Evolutionary conservation across 306 rosid genomes (phyloP), one percentile per base, ranked within the genome.

Genomic region (Inga laurina): DNA sequence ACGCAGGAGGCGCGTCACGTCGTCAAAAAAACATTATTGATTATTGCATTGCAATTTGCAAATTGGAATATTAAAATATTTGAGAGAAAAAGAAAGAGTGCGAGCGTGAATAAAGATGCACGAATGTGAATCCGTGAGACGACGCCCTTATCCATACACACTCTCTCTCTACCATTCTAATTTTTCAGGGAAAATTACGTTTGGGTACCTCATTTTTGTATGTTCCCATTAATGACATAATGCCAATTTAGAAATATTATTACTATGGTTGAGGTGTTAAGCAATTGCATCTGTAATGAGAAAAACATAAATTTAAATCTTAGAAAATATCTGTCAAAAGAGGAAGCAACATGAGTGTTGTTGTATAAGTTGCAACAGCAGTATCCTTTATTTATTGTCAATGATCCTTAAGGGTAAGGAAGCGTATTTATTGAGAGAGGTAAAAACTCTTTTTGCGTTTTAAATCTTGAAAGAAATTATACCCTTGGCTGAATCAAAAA

Each of bases 121-220:
- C 27, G 81, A 80, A 75, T 65, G 82, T 24, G 54, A 45, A 66
- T 51, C 79, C 75, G 81, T 74, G 84, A 57, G 79, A 57, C 13
- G 81, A 34, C 48, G 68, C 59, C 81, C 88, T 82, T 74, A 82
- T 86, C 85, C 84, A 80, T 44, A 9, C 52, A 14, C 39, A 18
- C 62, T 66, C 41, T 44, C 72, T 44, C 12, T 22, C 48, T 13
- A 18, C 27, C 59, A 15, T 57, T 65, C 62, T 78, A 65, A 7
- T 45, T 21, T 66, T 62, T 62, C 27, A 10, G 68, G 7, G 12
- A 62, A 22, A 24, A 62, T 27, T 62, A 27, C 37, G 18, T 27
- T 8, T 62, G 13, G 14, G 6, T n/a, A 13, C 27, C 65, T 19
- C 10, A 57, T 6, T 57, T 57, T 57, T n/a, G 8, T 7, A n/a